phyloP scores from a whole-genome alignment of 768 basidiomycete species.

The Trametes villosa region DNA sequence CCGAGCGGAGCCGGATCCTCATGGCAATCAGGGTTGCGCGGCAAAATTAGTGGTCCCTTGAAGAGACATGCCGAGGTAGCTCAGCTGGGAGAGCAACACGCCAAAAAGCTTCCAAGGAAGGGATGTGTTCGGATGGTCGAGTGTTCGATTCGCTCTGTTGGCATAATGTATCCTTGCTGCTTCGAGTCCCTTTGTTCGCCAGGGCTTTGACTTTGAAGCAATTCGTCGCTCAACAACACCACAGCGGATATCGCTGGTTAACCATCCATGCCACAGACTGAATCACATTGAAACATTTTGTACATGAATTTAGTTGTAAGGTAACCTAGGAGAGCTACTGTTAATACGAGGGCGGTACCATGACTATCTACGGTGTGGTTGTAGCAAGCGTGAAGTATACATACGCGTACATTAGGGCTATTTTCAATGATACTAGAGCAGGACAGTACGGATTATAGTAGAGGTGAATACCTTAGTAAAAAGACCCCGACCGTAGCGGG shows the following conservation, averaged over 20 bases:
- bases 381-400: constrained; percentile 13
- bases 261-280: too few species aligned
- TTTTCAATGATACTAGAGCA: neutral
- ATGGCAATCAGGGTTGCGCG: too few species aligned
- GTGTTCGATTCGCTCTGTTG: constrained; percentile 3
- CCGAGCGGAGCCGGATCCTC: too few species aligned
- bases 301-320: constrained; percentile 10
- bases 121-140: constrained; percentile 11
- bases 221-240: too few species aligned
- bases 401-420: constrained; percentile 18
- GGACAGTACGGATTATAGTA: constrained; percentile 15
- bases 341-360: neutral
- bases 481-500: constrained; percentile 10
- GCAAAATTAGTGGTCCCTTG: too few species aligned
- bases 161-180: neutral
- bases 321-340: neutral
- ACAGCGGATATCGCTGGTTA: too few species aligned
- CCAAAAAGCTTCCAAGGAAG: too few species aligned
- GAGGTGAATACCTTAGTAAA: neutral
- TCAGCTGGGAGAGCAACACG: constrained; percentile 41
- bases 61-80: constrained; percentile 32
- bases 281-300: neutral
- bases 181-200: too few species aligned
- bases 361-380: neutral
- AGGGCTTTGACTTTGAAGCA: too few species aligned